These are phyloP conservation scores for Pythium dissimile DNA, from an alignment of 352 stramenopile species.

Conservation along the genomic window DNA sequence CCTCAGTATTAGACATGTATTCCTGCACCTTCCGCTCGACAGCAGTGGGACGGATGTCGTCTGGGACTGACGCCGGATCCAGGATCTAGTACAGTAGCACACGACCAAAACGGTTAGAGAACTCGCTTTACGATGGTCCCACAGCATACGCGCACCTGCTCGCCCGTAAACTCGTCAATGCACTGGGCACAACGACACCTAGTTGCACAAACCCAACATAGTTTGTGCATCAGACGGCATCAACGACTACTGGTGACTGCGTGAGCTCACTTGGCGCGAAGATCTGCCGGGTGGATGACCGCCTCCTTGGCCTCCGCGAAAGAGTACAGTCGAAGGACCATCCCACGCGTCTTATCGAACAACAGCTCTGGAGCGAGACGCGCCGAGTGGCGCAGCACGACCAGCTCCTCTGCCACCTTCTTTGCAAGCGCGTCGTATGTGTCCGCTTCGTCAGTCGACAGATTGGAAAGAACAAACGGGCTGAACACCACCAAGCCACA, in stretches of 20 bases:
- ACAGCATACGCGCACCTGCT: constrained; percentile 50
- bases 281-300: constrained; percentile 65
- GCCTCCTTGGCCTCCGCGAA: constrained; percentile 68
- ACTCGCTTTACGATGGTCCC: not conserved
- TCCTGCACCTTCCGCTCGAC: constrained; percentile 77
- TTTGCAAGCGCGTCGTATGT: constrained; percentile 69
- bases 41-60: constrained; percentile 76
- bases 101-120: not conserved
- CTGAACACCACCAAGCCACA: constrained; percentile 22
- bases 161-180: constrained; percentile 84
- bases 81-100: constrained; percentile 44
- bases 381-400: constrained; percentile 71
- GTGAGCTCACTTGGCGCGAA: constrained; percentile 54
- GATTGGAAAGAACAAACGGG: constrained; percentile 71
- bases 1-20: not conserved
- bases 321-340: constrained; percentile 78
- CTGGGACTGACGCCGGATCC: constrained; percentile 59
- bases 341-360: constrained; percentile 74
- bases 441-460: constrained; percentile 58
- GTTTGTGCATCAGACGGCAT: not conserved
- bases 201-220: not conserved
- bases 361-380: constrained; percentile 70
- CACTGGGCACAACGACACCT: constrained; percentile 84
- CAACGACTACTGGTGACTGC: not conserved
- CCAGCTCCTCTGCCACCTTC: constrained; percentile 72